Base-by-base conservation (phyloP, 139 green algal species). In the Marvania coccoides region DNA sequence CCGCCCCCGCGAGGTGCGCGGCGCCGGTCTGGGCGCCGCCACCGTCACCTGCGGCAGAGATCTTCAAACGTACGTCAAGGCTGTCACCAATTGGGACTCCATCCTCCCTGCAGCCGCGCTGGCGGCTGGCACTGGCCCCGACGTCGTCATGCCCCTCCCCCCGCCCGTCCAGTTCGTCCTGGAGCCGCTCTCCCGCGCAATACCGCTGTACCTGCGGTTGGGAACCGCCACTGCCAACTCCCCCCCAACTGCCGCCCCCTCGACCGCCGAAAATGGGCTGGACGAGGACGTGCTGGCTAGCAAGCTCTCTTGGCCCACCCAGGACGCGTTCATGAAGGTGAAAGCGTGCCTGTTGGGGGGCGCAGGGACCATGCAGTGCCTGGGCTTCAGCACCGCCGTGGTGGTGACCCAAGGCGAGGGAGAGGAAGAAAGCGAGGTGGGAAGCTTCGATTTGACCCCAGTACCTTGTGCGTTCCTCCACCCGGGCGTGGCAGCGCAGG, bases 71-170 rank as follows among this genome's bases (percentile, higher is more conserved):
- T 71, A 71, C 47, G 24, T 35, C 26, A 13, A 37, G 30, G 63
- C 71, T 15, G 63, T 77, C 3, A 31, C 61, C 40, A 26, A 30
- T 15, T 72, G 71, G 71, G 24, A 9, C 5, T 26, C 59, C 23
- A 10, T 33, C 6, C 67, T 77, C 23, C 60, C 62, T 19, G 63
- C 58, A 24, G 55, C 30, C 13, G 5, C 30, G 63, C 56, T 68
- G 30, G 19, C 29, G 35, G 19, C 29, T 35, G 48, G 31, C 4
- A 31, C 40, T 34, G 34, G 12, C 3, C 26, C 10, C 23, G 63
- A 73, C 42, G 58, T 73, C 58, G 23, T n/a, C 14, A 70, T 78
- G 71, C 46, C 47, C 10, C 6, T 73, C 28, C 71, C 71, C 33
- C 64, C 71, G 42, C 71, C 71, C 63, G 46, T 45, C 28, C 58